Conservation (phyloP, 2,329 filamentous ascomycete species). For the Rutstroemia sp. region DNA sequence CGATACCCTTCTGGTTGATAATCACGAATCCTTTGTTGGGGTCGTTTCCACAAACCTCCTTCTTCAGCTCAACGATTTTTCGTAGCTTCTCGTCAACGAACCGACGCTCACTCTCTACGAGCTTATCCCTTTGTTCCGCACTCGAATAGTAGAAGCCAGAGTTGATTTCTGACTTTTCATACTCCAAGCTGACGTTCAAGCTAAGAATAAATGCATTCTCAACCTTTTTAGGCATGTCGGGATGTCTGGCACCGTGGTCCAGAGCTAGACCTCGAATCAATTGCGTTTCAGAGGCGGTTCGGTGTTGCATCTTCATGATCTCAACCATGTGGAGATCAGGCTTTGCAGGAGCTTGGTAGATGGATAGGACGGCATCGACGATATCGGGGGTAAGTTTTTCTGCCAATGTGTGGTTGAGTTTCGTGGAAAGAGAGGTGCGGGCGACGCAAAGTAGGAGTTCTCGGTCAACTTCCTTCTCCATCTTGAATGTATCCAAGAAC, state of each 20-base stretch:
- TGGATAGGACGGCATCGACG: constrained; percentile 91
- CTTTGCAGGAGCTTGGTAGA: constrained; percentile 82
- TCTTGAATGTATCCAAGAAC: constrained; percentile 94
- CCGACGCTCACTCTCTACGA: constrained; percentile 92
- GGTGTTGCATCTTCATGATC: constrained; percentile 99
- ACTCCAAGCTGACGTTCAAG: constrained; percentile 93
- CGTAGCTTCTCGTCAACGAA: constrained; percentile 95
- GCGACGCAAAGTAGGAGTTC: constrained; percentile 91
- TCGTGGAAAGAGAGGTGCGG: constrained; percentile 88
- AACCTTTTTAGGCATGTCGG: constrained; percentile 94
- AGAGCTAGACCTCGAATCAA: constrained; percentile 88
- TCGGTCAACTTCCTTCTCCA: constrained; percentile 79
- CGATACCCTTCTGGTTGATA: constrained; percentile 99
- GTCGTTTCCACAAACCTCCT: constrained; percentile 90
- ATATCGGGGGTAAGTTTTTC: constrained; percentile 90
- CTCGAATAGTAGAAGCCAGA: constrained; percentile 98
- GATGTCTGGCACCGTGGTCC: constrained; percentile 92
- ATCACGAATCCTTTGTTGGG: constrained; percentile 94
- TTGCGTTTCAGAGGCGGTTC: constrained; percentile 90
- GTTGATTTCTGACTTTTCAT: constrained; percentile 99
- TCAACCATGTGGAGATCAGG: constrained; percentile 98
- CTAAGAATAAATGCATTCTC: constrained; percentile 95
- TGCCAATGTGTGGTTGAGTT: constrained; percentile 83
- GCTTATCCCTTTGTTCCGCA: constrained; percentile 93
- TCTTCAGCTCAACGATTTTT: constrained; percentile 97